Evolutionary conservation across 139 green algal species (phyloP), one percentile per base, ranked within the genome.

Genomic region (Chlamydomonas sp.): DNA sequence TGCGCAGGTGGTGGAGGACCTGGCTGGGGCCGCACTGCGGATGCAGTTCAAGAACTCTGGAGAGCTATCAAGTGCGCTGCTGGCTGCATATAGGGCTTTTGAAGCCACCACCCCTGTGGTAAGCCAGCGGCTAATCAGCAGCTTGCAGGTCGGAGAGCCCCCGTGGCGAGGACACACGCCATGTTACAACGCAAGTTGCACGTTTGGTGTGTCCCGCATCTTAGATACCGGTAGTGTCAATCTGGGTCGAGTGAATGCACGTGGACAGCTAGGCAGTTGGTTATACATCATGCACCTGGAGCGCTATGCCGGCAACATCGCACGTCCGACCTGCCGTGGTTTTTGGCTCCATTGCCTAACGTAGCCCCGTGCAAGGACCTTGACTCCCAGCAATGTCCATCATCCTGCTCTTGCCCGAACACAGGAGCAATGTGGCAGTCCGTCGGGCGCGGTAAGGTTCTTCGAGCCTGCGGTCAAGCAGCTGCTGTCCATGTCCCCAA

Each of bases 21-120:
- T 49, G 31, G 31, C 31, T 49, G 31, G 31, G 31, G 31, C 31
- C 31, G 31, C 31, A 49, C 31, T 49, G 31, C 31, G 31, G 31
- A 20, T 71, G 17, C 81, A 12, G 9, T 49, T 31, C 16, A 15
- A 7, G 64, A 31, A 3, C 5, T 60, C 81, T 0, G 58, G 3
- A 2, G 60, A 79, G 58, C 68, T 69, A 1, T 31, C 81, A 6
- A 9, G 2, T 8, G 5, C 79, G 69, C 69, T 86, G 18, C 81
- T 86, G 81, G 69, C 81, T 6, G 81, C 69, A 49, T 9, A 20
- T 0, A 68, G 81, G 81, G 81, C 81, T 9, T 2, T 86, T 60
- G 59, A 69, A 4, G 18, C 79, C 17, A 78, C 69, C 59, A 61
- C 57, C 18, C 10, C 31, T 49, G 31, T 49, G 31, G 31, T 49